Percentiles rank a stretch among this genome's conserved stretches.
These are phyloP conservation scores for Trichoderma sp. DNA, from an alignment of 2,329 filamentous ascomycete species.

Conservation along the genomic window DNA sequence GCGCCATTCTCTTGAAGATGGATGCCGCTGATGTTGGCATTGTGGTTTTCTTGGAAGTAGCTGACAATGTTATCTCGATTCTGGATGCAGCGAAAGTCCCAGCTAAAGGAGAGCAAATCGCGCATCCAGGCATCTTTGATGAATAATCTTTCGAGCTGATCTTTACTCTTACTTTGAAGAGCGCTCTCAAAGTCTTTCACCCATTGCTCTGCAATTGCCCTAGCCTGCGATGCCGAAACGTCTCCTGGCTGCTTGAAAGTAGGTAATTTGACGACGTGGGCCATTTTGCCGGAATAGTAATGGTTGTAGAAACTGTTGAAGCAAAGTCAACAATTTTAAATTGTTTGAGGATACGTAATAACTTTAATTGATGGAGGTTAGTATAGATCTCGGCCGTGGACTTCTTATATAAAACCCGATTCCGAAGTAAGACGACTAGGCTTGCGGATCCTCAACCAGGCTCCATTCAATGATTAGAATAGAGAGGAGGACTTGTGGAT, in stretches of 20 bases:
- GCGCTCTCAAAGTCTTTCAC: background rate
- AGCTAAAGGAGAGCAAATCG: conserved; percentile 55
- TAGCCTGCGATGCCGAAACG: background rate
- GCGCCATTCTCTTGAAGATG: background rate
- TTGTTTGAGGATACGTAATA: background rate
- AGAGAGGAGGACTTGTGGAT: background rate
- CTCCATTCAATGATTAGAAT: background rate
- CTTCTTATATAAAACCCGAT: background rate
- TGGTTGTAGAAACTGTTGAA: background rate
- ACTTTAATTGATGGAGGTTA: background rate
- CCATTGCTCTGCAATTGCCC: background rate
- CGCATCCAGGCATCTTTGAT: conserved; percentile 52
- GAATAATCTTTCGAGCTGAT: conserved; percentile 32
- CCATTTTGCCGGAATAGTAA: background rate
- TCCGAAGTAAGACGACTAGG: background rate
- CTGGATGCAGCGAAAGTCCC: conserved; percentile 52
- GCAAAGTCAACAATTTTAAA: background rate
- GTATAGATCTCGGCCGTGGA: background rate
- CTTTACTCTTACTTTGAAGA: background rate
- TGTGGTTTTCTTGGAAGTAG: background rate
- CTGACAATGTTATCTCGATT: background rate
- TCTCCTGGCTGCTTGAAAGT: conserved; percentile 12
- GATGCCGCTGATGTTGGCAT: background rate
- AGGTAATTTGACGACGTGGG: background rate
- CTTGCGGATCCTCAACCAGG: background rate